These are phyloP conservation scores for Misopates orontium DNA, from an alignment of 257 asterid genomes.

Conservation along the genomic window DNA sequence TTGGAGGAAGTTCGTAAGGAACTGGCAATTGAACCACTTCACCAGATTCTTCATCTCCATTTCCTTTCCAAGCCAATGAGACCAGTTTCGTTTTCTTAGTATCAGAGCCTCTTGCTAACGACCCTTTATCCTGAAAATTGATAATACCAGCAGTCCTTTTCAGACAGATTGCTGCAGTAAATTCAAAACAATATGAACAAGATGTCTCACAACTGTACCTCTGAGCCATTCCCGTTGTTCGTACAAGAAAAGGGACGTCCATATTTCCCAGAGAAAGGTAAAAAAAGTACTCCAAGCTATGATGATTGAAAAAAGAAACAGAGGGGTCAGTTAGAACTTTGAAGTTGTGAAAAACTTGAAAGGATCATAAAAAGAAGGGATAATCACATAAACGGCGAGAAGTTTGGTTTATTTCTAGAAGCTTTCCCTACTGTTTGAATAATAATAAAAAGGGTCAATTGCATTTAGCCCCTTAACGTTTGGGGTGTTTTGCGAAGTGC, in stretches of 20 bases:
- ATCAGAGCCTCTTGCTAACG: slow-evolving; percentile 28
- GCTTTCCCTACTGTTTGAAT: no score
- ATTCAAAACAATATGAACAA: background rate
- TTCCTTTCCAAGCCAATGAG: slow-evolving; percentile 64
- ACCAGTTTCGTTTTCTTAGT: slow-evolving; percentile 60
- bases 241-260: slow-evolving; percentile 73
- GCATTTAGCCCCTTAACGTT: no score
- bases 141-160: slow-evolving; percentile 8
- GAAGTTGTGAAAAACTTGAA: background rate
- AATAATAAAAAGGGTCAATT: no score
- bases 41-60: slow-evolving; percentile 32
- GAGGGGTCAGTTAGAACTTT: slow-evolving; percentile 16
- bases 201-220: slow-evolving; percentile 32
- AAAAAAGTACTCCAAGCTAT: slow-evolving; percentile 86
- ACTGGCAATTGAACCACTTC: slow-evolving; percentile 70
- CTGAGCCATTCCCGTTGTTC: slow-evolving; percentile 36
- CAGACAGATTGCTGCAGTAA: background rate
- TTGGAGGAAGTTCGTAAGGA: slow-evolving; percentile 93
- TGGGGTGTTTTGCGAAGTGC: no score
- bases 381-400: no score
- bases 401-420: no score
- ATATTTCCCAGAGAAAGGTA: slow-evolving; percentile 54
- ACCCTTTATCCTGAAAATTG: slow-evolving; percentile 39
- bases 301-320: slow-evolving; percentile 23
- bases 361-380: background rate